These are phyloP conservation scores for Pythium sp. DNA, from an alignment of 352 stramenopile genomes.

Conservation along the genomic window DNA sequence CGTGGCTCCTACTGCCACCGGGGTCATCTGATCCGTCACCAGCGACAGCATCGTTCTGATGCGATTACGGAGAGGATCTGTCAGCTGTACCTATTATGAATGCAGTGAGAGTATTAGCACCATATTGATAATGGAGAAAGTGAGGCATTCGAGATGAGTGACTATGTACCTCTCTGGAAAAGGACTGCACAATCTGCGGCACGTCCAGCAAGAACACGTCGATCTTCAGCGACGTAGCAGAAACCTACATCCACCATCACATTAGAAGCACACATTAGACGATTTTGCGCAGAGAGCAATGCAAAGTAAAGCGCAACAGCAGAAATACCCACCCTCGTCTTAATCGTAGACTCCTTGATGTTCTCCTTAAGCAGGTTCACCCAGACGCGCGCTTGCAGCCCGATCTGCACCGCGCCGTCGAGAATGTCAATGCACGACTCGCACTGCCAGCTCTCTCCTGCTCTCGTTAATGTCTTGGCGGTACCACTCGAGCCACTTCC, in stretches of 20 bases:
- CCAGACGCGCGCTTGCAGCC: conserved; percentile 32
- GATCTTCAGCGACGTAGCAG: conserved; percentile 54
- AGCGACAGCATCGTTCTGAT: conserved; percentile 34
- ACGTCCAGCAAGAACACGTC: conserved; percentile 66
- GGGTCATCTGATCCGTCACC: conserved; percentile 41
- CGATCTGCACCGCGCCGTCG: conserved; percentile 16
- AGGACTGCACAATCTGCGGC: conserved; percentile 31
- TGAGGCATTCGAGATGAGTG: not conserved
- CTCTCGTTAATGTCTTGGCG: not conserved
- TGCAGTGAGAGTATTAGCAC: not conserved
- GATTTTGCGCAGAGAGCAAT: not conserved
- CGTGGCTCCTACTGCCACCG: conserved; percentile 11
- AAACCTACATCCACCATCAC: conserved; percentile 25
- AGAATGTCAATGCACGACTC: conserved; percentile 11
- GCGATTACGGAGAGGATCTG: conserved; percentile 18
- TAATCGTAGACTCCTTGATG: conserved; percentile 36
- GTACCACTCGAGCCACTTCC: not conserved
- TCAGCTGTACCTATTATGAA: conserved; percentile 22
- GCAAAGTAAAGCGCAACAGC: not conserved
- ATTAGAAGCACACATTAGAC: conserved; percentile 6
- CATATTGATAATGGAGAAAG: not conserved
- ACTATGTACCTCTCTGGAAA: conserved; percentile 38
- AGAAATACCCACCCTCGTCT: conserved; percentile 33
- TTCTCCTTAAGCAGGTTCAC: conserved; percentile 37
- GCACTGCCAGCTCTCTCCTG: not conserved